Percentiles rank a stretch among this genome's conserved stretches.
phyloP scores from a whole-genome alignment of 768 basidiomycete genomes.

The Lactarius pseudohatsudake region DNA sequence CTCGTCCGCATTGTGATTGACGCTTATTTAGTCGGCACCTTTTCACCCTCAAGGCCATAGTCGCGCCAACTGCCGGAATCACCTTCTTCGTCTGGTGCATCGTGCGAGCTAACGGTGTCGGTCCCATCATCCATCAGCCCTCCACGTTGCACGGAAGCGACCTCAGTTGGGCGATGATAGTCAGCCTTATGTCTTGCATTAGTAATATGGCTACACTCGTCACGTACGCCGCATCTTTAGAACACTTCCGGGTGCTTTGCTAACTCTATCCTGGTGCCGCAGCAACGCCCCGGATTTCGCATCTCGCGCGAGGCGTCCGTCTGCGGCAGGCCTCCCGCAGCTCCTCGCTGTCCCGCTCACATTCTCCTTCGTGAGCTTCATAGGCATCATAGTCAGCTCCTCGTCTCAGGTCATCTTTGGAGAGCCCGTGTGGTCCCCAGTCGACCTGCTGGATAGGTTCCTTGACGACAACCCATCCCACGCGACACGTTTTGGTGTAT shows the following conservation, averaged over 20 bases:
- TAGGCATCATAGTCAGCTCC: slow-evolving; percentile 81
- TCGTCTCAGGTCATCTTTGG: slow-evolving; percentile 75
- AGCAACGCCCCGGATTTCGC: slow-evolving; percentile 80
- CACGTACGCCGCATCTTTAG: slow-evolving; percentile 43
- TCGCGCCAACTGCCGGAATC: slow-evolving; percentile 68
- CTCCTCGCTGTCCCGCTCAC: slow-evolving; percentile 68
- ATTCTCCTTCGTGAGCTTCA: slow-evolving; percentile 72
- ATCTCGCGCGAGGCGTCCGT: slow-evolving; percentile 55
- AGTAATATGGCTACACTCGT: slow-evolving; percentile 77
- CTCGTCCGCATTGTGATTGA: slow-evolving; percentile 17
- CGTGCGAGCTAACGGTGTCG: slow-evolving; percentile 72
- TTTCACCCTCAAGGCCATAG: slow-evolving; percentile 75
- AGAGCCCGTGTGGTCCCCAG: slow-evolving; percentile 75
- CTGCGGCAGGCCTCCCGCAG: slow-evolving; percentile 64
- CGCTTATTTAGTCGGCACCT: slow-evolving; percentile 58
- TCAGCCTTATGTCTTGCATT: slow-evolving; percentile 73
- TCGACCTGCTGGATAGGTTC: slow-evolving; percentile 68
- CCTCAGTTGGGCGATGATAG: slow-evolving; percentile 75
- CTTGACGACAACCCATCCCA: slow-evolving; percentile 60
- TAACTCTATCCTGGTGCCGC: slow-evolving; percentile 13
- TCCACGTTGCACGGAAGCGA: slow-evolving; percentile 62
- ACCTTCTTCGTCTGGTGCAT: slow-evolving; percentile 79
- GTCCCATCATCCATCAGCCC: slow-evolving; percentile 69
- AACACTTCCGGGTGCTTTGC: slow-evolving; percentile 6
- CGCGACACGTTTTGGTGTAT: slow-evolving; percentile 66